phyloP scores from a whole-genome alignment of 2,329 filamentous ascomycete genomes.

The Apiospora kogelbergensis region DNA sequence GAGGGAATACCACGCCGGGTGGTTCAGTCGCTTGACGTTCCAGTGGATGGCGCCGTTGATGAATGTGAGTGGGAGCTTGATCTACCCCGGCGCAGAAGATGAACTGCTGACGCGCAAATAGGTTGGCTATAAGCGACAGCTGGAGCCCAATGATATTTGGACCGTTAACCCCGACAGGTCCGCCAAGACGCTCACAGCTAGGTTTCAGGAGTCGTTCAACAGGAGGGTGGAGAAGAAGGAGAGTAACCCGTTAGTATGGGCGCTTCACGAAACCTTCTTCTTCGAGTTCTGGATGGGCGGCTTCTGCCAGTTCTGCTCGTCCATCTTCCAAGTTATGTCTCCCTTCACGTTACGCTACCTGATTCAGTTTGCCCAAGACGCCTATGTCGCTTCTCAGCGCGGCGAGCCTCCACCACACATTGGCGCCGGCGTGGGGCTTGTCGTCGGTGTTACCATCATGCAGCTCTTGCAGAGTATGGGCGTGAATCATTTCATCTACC shows the following conservation, averaged over 20 bases:
- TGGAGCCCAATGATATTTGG: constrained; percentile 88
- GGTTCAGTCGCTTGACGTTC: constrained; percentile 77
- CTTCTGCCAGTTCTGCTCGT: constrained; percentile 70
- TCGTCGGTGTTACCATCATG: constrained; percentile 82
- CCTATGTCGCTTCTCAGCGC: constrained; percentile 63
- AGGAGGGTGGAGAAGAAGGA: constrained; percentile 66
- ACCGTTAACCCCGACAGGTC: constrained; percentile 78
- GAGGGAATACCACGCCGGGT: constrained; percentile 70
- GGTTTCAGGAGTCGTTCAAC: constrained; percentile 67
- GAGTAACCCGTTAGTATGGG: constrained; percentile 73
- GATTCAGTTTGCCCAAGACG: constrained; percentile 80
- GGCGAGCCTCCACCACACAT: constrained; percentile 63
- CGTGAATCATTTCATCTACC: constrained; percentile 89
- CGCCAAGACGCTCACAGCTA: constrained; percentile 67
- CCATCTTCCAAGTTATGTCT: constrained; percentile 75
- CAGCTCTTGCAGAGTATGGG: constrained; percentile 78
- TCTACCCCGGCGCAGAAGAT: background rate
- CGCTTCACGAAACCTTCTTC: constrained; percentile 83
- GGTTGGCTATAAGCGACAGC: constrained; percentile 80
- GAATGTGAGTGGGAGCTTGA: constrained; percentile 50
- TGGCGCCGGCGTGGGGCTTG: constrained; percentile 75
- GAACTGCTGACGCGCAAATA: constrained; percentile 30
- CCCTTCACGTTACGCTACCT: constrained; percentile 85
- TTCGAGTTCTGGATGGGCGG: constrained; percentile 84
- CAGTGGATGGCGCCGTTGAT: constrained; percentile 91